These are phyloP conservation scores for Zymoseptoria pseudotritici DNA, from an alignment of 2,329 filamentous ascomycete species.

Conservation along the genomic window DNA sequence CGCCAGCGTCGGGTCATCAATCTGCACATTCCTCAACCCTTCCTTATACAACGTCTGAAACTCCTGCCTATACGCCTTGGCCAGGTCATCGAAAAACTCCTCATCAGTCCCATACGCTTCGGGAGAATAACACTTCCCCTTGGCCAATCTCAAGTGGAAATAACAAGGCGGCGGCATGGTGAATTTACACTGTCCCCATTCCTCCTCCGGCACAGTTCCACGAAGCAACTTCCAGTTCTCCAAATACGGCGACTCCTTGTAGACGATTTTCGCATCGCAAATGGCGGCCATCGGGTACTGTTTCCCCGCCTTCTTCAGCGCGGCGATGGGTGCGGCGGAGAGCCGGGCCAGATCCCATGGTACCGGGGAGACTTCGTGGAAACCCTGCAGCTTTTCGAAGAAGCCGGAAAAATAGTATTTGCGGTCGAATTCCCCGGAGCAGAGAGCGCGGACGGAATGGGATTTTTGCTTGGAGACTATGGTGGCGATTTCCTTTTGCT, in stretches of 20 bases:
- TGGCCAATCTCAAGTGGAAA: conserved; percentile 31
- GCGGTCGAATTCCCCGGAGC: conserved; percentile 59
- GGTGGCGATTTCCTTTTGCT: conserved; percentile 58
- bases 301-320: conserved; percentile 33
- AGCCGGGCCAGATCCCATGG: conserved; percentile 32
- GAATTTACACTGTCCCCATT: conserved; percentile 32
- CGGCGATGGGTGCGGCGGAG: conserved; percentile 30
- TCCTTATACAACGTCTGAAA: conserved; percentile 30
- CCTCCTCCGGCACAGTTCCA: conserved; percentile 25
- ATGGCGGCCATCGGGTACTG: conserved; percentile 34
- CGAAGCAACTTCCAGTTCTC: conserved; percentile 32
- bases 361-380: conserved; percentile 31
- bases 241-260: conserved; percentile 29
- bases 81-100: conserved; percentile 32
- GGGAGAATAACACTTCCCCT: conserved; percentile 30
- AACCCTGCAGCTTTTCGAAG: conserved; percentile 34
- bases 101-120: conserved; percentile 28
- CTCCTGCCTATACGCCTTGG: conserved; percentile 30
- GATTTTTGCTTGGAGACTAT: conserved; percentile 59
- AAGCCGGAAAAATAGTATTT: conserved; percentile 34
- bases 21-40: conserved; percentile 31
- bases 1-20: conserved; percentile 34
- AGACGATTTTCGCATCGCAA: conserved; percentile 32
- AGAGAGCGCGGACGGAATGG: conserved; percentile 56
- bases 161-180: conserved; percentile 34